Conservation (phyloP, 345 rosid genomes). For the Heritiera littoralis region DNA sequence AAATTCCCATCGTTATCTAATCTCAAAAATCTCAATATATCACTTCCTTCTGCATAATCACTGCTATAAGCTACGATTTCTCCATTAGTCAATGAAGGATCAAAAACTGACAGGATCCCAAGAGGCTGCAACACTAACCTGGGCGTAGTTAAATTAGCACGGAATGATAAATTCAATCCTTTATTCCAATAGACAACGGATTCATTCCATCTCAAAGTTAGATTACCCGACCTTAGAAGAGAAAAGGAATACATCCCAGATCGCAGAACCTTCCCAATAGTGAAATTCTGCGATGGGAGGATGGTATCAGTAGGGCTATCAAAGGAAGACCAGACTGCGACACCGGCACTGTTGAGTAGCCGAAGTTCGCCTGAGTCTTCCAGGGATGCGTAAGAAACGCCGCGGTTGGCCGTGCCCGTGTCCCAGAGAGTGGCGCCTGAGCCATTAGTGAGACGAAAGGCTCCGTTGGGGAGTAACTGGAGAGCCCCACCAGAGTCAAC, state of each 20-base stretch:
- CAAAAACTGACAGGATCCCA: constrained; percentile 41
- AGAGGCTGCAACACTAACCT: constrained; percentile 37
- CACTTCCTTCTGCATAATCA: constrained; percentile 53
- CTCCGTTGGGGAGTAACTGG: constrained; percentile 43
- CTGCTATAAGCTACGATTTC: constrained; percentile 38
- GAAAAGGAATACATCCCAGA: constrained; percentile 57
- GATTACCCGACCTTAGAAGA: constrained; percentile 42
- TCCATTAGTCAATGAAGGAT: constrained; percentile 25
- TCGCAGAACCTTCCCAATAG: constrained; percentile 30
- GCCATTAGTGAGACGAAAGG: constrained; percentile 58
- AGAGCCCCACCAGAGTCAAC: constrained; percentile 56
- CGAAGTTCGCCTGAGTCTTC: constrained; percentile 52
- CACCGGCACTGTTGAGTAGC: constrained; percentile 33
- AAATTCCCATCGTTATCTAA: constrained; percentile 59
- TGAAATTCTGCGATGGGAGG: constrained; percentile 53
- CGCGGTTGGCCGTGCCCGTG: constrained; percentile 42
- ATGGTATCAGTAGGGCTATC: constrained; percentile 49
- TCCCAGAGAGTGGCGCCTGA: constrained; percentile 57
- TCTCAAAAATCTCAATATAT: constrained; percentile 53
- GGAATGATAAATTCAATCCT: constrained; percentile 50
- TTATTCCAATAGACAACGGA: constrained; percentile 46
- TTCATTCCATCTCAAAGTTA: constrained; percentile 56
- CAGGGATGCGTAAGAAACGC: constrained; percentile 48
- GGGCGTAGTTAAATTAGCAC: constrained; percentile 43
- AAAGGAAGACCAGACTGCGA: constrained; percentile 61